Evolutionary conservation across 2,329 filamentous ascomycete species (phyloP).

Genomic region (Calonectria honghensis): DNA sequence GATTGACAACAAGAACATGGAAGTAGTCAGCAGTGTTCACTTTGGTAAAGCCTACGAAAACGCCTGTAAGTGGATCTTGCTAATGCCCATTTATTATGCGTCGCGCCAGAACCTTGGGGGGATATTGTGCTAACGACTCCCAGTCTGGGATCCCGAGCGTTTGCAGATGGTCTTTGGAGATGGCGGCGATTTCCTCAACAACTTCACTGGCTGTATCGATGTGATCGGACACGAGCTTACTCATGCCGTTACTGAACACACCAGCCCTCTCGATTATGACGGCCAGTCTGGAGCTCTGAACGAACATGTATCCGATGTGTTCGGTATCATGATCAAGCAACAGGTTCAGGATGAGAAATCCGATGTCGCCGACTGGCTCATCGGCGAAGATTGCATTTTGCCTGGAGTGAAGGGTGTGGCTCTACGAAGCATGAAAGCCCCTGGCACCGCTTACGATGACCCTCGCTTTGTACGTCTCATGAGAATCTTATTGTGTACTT

Average conservation of each 20-base stretch:
- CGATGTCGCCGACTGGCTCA: slow-evolving; percentile 71
- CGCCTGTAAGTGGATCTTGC: slow-evolving; percentile 64
- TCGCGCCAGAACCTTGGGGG: neutral
- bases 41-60: slow-evolving; percentile 71
- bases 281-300: slow-evolving; percentile 73
- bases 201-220: slow-evolving; percentile 72
- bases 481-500: neutral
- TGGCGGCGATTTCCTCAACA: slow-evolving; percentile 69
- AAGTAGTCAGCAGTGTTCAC: slow-evolving; percentile 72
- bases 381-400: slow-evolving; percentile 72
- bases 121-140: slow-evolving; percentile 5
- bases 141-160: slow-evolving; percentile 69
- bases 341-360: slow-evolving; percentile 66
- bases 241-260: slow-evolving; percentile 72
- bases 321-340: slow-evolving; percentile 76
- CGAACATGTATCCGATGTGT: slow-evolving; percentile 74
- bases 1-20: slow-evolving; percentile 70
- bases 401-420: slow-evolving; percentile 71
- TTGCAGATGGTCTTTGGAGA: slow-evolving; percentile 75
- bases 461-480: slow-evolving; percentile 66
- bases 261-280: slow-evolving; percentile 69
- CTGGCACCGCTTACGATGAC: slow-evolving; percentile 72
- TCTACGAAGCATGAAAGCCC: slow-evolving; percentile 72
- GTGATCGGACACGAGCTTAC: slow-evolving; percentile 76
- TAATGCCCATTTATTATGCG: neutral